Evolutionary conservation across 139 green algal species (phyloP).

Genomic region (Tetraselmis chui): DNA sequence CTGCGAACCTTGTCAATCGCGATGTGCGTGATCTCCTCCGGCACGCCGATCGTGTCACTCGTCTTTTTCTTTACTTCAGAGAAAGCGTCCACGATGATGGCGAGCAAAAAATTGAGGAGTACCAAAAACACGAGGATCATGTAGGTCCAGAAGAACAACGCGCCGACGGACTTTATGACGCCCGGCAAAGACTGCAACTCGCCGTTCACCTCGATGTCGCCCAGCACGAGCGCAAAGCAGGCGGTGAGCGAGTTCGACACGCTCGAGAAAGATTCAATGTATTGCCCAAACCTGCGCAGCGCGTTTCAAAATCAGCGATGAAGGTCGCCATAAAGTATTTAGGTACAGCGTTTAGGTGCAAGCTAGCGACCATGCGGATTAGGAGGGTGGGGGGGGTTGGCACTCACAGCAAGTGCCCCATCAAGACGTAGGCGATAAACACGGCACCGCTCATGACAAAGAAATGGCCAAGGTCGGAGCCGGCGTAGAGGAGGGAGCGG

Average conservation of each 20-base stretch:
- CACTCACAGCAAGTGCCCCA: conserved; percentile 77
- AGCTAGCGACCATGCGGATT: too few species aligned
- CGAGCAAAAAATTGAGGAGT: conserved; percentile 85
- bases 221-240: conserved; percentile 79
- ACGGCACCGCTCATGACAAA: conserved; percentile 67
- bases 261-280: conserved; percentile 51
- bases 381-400: too few species aligned
- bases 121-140: conserved; percentile 83
- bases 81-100: conserved; percentile 82
- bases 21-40: conserved; percentile 56
- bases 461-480: conserved; percentile 79
- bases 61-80: conserved; percentile 56
- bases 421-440: conserved; percentile 77
- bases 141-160: conserved; percentile 83
- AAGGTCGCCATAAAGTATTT: too few species aligned
- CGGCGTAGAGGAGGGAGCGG: conserved; percentile 59
- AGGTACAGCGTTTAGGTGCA: too few species aligned
- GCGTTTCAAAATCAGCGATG: too few species aligned
- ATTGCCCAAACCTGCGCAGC: conserved; percentile 78
- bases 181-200: conserved; percentile 55
- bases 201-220: conserved; percentile 63
- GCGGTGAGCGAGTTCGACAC: conserved; percentile 62
- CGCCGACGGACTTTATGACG: conserved; percentile 45
- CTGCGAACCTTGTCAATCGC: conserved; percentile 48
- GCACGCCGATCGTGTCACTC: conserved; percentile 45